Evolutionary conservation across 2,329 filamentous ascomycete species (phyloP).

Genomic region (Metarhizium guizhouense): DNA sequence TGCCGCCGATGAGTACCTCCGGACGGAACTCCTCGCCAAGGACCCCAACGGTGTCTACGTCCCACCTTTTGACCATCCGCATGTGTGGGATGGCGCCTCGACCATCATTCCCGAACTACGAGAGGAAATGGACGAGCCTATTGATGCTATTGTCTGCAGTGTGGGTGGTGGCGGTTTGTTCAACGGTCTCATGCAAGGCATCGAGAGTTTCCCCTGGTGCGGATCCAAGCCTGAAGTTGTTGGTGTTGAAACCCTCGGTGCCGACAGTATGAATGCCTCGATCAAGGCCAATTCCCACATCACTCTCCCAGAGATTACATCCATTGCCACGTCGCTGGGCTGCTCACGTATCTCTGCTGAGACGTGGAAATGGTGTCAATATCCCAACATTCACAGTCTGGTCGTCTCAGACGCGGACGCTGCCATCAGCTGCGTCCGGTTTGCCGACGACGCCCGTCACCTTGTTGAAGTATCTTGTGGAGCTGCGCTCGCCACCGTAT

Average conservation of each 20-base stretch:
- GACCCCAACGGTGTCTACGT: constrained; percentile 52
- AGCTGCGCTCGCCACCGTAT: constrained; percentile 63
- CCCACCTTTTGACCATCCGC: constrained; percentile 59
- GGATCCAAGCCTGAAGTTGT: constrained; percentile 43
- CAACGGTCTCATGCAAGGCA: constrained; percentile 64
- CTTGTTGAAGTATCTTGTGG: constrained; percentile 83
- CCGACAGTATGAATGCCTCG: constrained; percentile 58
- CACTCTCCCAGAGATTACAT: constrained; percentile 63
- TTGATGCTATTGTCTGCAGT: constrained; percentile 66
- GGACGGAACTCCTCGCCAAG: constrained; percentile 44
- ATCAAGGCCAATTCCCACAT: constrained; percentile 48
- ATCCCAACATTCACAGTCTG: constrained; percentile 27
- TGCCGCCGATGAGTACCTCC: constrained; percentile 60
- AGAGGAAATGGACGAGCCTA: constrained; percentile 31
- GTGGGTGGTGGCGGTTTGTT: constrained; percentile 77
- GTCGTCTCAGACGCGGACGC: constrained; percentile 54
- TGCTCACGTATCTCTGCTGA: constrained; percentile 60
- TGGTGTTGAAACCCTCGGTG: constrained; percentile 68
- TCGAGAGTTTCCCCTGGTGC: constrained; percentile 38
- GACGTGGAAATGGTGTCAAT: constrained; percentile 55
- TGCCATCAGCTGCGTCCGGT: constrained; percentile 63
- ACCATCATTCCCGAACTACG: constrained; percentile 46
- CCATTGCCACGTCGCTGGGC: constrained; percentile 65
- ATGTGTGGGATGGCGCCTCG: constrained; percentile 58
- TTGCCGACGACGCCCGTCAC: constrained; percentile 74